Conservation (phyloP, 2,329 filamentous ascomycete genomes). For the Verticillium zaregamsianum region DNA sequence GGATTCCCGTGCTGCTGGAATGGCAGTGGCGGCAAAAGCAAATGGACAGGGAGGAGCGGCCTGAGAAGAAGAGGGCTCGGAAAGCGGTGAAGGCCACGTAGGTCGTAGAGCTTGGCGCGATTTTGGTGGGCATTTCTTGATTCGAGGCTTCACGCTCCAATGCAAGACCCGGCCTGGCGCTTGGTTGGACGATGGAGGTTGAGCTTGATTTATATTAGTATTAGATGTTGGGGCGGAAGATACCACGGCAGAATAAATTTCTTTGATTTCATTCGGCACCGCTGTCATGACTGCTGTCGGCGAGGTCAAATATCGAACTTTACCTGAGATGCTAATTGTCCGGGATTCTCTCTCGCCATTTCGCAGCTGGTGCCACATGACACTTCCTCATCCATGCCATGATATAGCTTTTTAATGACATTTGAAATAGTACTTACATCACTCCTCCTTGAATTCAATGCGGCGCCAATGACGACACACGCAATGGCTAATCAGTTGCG, state of each 20-base stretch:
- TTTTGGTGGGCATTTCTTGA: background rate
- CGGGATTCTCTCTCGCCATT: too few species aligned
- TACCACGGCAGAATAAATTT: background rate
- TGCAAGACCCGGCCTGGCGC: background rate
- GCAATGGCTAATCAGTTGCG: background rate
- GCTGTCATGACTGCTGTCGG: too few species aligned
- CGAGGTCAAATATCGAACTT: too few species aligned
- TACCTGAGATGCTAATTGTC: too few species aligned
- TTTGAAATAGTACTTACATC: too few species aligned
- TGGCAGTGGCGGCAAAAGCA: conserved; percentile 71
- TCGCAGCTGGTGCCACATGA: too few species aligned
- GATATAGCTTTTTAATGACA: too few species aligned
- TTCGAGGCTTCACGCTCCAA: background rate
- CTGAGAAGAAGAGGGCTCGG: conserved; percentile 24
- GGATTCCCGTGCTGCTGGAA: conserved; percentile 86
- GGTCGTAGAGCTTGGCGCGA: background rate
- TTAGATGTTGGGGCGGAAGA: background rate
- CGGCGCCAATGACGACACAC: background rate
- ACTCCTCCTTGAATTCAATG: background rate
- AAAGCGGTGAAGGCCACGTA: conserved; percentile 5
- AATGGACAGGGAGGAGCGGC: conserved; percentile 45
- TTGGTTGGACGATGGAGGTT: background rate
- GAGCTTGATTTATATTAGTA: background rate
- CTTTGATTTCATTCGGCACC: background rate
- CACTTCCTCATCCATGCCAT: too few species aligned